phyloP scores from a whole-genome alignment of 371 early-diverging fungal genomes.

The Zancudomyces culisetae region DNA sequence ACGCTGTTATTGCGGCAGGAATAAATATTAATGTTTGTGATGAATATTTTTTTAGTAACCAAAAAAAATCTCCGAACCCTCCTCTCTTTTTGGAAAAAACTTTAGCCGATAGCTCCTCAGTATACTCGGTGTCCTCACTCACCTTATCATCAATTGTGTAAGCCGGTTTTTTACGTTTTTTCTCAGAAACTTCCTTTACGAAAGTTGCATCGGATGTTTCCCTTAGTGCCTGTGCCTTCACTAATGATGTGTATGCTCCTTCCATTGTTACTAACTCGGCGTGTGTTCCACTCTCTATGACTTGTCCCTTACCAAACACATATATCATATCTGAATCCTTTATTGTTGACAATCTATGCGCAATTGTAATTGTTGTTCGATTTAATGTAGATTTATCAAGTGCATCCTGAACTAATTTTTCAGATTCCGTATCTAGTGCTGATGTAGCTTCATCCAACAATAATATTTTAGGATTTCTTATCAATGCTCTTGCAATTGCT shows the following conservation, averaged over 20 bases:
- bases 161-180: not conserved
- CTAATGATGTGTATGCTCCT: constrained; percentile 17
- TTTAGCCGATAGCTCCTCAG: not conserved
- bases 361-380: constrained; percentile 79
- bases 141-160: not conserved
- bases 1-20: constrained; percentile 7
- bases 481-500: constrained; percentile 70
- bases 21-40: constrained; percentile 35
- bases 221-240: constrained; percentile 16
- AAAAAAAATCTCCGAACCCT: not conserved
- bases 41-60: not conserved
- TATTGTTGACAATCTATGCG: constrained; percentile 64
- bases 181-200: not conserved
- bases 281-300: constrained; percentile 56
- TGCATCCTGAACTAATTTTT: constrained; percentile 74
- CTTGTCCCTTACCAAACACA: constrained; percentile 47
- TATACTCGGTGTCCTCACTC: not conserved
- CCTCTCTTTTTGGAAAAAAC: not conserved
- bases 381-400: constrained; percentile 52
- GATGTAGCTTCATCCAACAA: constrained; percentile 92
- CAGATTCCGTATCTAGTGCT: constrained; percentile 75
- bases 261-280: constrained; percentile 34
- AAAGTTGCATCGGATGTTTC: not conserved
- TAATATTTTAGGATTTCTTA: constrained; percentile 64
- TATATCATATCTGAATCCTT: constrained; percentile 62